Base-by-base conservation (phyloP, 805 yeast species). In the Starmera dryadoides region DNA sequence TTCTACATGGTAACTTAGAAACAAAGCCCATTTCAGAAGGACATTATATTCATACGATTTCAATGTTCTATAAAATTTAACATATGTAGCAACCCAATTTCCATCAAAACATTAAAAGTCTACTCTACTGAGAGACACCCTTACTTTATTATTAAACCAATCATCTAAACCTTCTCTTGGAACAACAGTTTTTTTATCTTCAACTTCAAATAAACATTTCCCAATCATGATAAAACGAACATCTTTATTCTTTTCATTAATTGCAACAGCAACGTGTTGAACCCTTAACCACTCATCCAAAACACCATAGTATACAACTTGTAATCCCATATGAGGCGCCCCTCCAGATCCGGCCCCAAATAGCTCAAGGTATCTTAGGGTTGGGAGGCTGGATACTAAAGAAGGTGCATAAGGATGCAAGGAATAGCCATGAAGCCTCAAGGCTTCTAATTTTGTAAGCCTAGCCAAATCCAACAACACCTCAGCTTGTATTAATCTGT, bases 221-320 rank as follows among this genome's bases (percentile, higher is more conserved):
- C 75, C 73, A 30, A 77, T 66, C 42, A 74, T 63, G 16, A 77
- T 61, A 45, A 71, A 75, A 36, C 50, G 37, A 25, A 77, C 46
- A 2, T 38, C 29, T 0, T 29, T 30, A 42, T 60, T 65, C 9
- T 48, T 40, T 17, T 59, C 43, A 25, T 59, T 47, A 39, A 72
- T 66, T 6, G 63, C 57, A 31, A 59, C 43, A 1, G 80, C 82
- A 7, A 73, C 68, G 45, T 73, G 77, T 46, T 73, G 77, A 2
- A 76, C 75, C 40, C 73, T 63, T 43, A 65, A 64, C 81, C 81
- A 76, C 42, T 71, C 73, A 50, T 77, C 82, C 49, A 66, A 68
- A 4, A 77, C 61, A 4, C 75, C 73, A 10, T 77, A 77, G 48
- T 75, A 75, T 2, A 64, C 59, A 55, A 68, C 72, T 12, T 75